Base-by-base conservation (phyloP, 768 basidiomycete species). In the Termitomyces sp. region DNA sequence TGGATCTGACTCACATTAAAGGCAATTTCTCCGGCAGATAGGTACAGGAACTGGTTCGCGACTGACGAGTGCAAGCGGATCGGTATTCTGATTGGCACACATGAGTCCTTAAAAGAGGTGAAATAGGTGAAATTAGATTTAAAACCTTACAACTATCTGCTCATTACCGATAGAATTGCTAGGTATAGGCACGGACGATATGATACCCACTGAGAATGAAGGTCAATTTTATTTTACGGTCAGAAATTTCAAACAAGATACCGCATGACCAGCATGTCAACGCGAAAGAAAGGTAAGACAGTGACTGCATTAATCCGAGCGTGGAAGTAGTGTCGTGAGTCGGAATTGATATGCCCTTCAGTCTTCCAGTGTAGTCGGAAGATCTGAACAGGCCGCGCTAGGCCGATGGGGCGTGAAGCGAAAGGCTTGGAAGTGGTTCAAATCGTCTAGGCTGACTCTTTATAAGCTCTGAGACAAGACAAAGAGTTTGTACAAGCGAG, bases 261-360 rank as follows among this genome's bases (percentile, higher is more conserved):
- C 59, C 56, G 27, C 37, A 58, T 47, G 56, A 47, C 56, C 60
- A 61, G 60, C 53, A 61, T 37, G 54, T 51, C 10, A 62, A 47
- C 16, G 28, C 52, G 28, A 59, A 37, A 21, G 44, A 43, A 54
- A 57, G 37, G n/a, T 54, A 44, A 43, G 54, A 41, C 17, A 47
- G 19, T 14, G 42, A 34, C 6, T 42, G 41, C 58, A 62, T 61
- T 42, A n/a, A 54, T 11, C 30, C 21, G 12, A 34, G 35, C 11
- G 23, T 37, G 10, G 37, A 34, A 14, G 21, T 16, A 16, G 10
- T 34, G 34, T 49, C 23, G 48, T 50, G 35, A 39, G 14, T 43
- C 3, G 2, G 2, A 6, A 35, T 45, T 8, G 34, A 27, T 34
- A 9, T 27, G 17, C 25, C 37, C 23, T 39, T 27, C 49, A 51